phyloP scores from a whole-genome alignment of 2,329 filamentous ascomycete genomes.

The Diaporthe longicolla region DNA sequence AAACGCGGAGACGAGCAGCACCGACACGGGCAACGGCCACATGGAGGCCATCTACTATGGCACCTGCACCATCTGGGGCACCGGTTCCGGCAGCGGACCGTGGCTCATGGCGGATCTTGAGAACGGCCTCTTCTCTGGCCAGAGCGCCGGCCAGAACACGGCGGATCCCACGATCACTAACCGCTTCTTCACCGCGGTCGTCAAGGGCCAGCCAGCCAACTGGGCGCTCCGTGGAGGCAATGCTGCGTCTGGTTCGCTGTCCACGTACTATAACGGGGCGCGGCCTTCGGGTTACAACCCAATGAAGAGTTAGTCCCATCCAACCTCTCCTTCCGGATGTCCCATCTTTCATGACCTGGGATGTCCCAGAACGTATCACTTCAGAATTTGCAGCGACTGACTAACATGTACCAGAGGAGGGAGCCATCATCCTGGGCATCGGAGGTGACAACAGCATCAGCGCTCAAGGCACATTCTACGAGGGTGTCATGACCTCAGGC shows the following conservation, averaged over 20 bases:
- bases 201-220: conserved; percentile 69
- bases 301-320: conserved; percentile 61
- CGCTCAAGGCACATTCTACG: conserved; percentile 75
- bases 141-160: conserved; percentile 60
- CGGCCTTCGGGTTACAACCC: conserved; percentile 73
- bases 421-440: conserved; percentile 77
- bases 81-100: conserved; percentile 70
- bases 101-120: conserved; percentile 81
- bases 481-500: conserved; percentile 74
- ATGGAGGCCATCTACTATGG: conserved; percentile 81
- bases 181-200: conserved; percentile 69
- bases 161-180: conserved; percentile 65
- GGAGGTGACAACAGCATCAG: conserved; percentile 75
- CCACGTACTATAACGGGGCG: conserved; percentile 71
- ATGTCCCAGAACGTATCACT: too few relatives aligned
- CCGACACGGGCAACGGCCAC: conserved; percentile 72
- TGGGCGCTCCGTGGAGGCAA: conserved; percentile 74
- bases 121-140: conserved; percentile 75
- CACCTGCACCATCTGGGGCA: conserved; percentile 66
- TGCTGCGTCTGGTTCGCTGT: conserved; percentile 65
- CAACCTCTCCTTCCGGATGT: too few relatives aligned
- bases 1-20: conserved; percentile 67
- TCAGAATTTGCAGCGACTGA: too few relatives aligned
- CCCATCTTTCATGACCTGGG: too few relatives aligned
- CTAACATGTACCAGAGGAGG: conserved; percentile 60